These are phyloP conservation scores for Nakaseomyces nivariensis DNA, from an alignment of 1,139 yeast species.

Conservation along the genomic window DNA sequence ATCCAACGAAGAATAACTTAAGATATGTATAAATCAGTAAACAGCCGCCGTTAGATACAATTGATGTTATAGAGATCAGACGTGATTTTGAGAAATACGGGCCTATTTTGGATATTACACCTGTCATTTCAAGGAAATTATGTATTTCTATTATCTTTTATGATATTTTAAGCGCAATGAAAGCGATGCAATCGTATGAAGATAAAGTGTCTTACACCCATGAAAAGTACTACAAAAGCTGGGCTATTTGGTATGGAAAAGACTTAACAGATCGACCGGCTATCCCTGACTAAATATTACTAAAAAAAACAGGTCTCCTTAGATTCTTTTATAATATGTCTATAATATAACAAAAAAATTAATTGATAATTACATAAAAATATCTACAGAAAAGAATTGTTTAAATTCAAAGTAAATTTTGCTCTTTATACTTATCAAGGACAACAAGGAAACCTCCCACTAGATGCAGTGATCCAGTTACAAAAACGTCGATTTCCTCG, in stretches of 20 bases:
- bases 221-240: slow-evolving; percentile 40
- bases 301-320: not conserved
- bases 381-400: not conserved
- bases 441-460: slow-evolving; percentile 93
- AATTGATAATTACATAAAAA: slow-evolving; percentile 2
- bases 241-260: slow-evolving; percentile 59
- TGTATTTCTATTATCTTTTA: slow-evolving; percentile 55
- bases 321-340: slow-evolving; percentile 21
- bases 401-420: not conserved
- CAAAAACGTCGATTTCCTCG: slow-evolving; percentile 59
- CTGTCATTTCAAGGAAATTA: slow-evolving; percentile 56
- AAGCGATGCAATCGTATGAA: slow-evolving; percentile 45
- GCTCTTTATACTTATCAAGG: slow-evolving; percentile 37
- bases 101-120: slow-evolving; percentile 49
- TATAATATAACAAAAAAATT: slow-evolving; percentile 1
- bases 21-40: slow-evolving; percentile 16
- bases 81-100: slow-evolving; percentile 52
- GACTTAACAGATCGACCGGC: slow-evolving; percentile 54
- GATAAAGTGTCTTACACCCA: slow-evolving; percentile 30
- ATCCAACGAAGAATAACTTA: slow-evolving; percentile 8
- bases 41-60: slow-evolving; percentile 27
- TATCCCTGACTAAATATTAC: not conserved
- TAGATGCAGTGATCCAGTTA: slow-evolving; percentile 86
- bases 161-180: slow-evolving; percentile 53
- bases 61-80: slow-evolving; percentile 35